A percentile compares a stretch with the other conserved stretches of the same genome.
phyloP scores from a whole-genome alignment of 768 basidiomycete genomes.

The Pholiota conissans region DNA sequence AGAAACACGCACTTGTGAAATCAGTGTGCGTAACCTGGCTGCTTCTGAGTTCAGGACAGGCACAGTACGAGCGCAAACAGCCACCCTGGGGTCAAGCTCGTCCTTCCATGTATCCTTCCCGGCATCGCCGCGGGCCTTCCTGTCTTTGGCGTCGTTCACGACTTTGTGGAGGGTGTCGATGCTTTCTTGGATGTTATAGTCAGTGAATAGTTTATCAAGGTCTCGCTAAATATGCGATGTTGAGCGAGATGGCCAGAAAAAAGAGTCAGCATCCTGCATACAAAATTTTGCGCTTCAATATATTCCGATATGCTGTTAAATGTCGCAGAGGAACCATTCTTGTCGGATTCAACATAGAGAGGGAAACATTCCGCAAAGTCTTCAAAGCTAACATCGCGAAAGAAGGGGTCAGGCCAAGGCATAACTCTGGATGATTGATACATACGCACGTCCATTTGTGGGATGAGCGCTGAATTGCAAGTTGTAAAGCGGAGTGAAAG shows the following conservation, averaged over 20 bases:
- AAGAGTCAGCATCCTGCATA: constrained; percentile 25
- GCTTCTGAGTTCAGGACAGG: constrained; percentile 53
- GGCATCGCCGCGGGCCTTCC: constrained; percentile 46
- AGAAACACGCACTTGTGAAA: constrained; percentile 34
- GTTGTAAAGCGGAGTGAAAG: constrained; percentile 55
- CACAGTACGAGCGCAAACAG: constrained; percentile 61
- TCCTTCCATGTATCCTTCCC: constrained; percentile 66
- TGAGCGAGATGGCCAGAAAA: constrained; percentile 12
- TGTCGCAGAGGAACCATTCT: constrained; percentile 57
- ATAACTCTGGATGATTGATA: not conserved
- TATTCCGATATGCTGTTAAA: constrained; percentile 70
- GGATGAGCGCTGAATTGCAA: constrained; percentile 54
- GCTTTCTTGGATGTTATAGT: constrained; percentile 66
- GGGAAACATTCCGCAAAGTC: constrained; percentile 69
- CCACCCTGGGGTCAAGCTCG: constrained; percentile 60
- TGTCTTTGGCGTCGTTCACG: constrained; percentile 64
- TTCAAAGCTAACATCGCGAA: constrained; percentile 39
- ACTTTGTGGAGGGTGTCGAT: constrained; percentile 71
- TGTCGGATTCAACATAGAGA: constrained; percentile 64
- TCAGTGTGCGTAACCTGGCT: constrained; percentile 34
- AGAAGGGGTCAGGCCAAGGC: not conserved
- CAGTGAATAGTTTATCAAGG: constrained; percentile 67
- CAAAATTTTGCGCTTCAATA: constrained; percentile 63
- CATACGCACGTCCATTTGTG: constrained; percentile 59
- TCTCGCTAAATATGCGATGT: constrained; percentile 43